A percentile compares a stretch with the other conserved stretches of the same genome.
These are phyloP conservation scores for Cenococcum geophilum DNA, from an alignment of 495 filamentous ascomycete species.

Conservation along the genomic window DNA sequence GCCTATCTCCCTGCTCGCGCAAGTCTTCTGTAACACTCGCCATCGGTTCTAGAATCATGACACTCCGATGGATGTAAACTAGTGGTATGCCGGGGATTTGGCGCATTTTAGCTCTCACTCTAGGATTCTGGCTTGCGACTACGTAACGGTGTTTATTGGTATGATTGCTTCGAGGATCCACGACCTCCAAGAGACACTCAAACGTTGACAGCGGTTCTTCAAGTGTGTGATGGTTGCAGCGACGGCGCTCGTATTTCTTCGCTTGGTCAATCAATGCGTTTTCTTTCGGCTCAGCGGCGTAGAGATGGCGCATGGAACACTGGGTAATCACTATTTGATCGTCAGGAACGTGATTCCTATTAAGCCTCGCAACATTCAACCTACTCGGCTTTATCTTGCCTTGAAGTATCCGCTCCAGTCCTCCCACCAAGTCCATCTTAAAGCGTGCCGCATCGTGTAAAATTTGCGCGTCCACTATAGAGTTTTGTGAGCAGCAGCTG, in stretches of 20 bases:
- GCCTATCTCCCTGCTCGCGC: constrained; percentile 59
- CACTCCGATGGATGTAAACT: constrained; percentile 69
- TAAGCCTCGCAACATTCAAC: constrained; percentile 25
- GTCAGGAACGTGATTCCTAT: not conserved
- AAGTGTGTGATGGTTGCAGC: constrained; percentile 83
- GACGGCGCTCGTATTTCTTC: constrained; percentile 71
- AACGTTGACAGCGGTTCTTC: constrained; percentile 65
- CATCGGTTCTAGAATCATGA: constrained; percentile 91
- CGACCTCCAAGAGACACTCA: constrained; percentile 71
- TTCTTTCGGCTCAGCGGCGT: constrained; percentile 53
- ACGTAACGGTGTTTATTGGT: constrained; percentile 89
- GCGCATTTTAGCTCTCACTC: constrained; percentile 50
- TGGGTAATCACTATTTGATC: constrained; percentile 14
- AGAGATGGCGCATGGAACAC: constrained; percentile 61
- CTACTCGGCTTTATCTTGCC: constrained; percentile 81
- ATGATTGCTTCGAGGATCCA: constrained; percentile 62
- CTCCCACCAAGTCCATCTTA: constrained; percentile 72
- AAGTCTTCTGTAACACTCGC: constrained; percentile 54
- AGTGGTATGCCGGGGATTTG: constrained; percentile 68
- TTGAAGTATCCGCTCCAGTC: constrained; percentile 68
- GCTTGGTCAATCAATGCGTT: constrained; percentile 58
- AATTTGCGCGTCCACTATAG: constrained; percentile 69
- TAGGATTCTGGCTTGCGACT: constrained; percentile 67
- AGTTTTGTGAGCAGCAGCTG: not conserved
- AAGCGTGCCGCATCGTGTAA: constrained; percentile 64